These are phyloP conservation scores for Phytophthora aleatoria DNA, from an alignment of 352 stramenopile species.

Conservation along the genomic window DNA sequence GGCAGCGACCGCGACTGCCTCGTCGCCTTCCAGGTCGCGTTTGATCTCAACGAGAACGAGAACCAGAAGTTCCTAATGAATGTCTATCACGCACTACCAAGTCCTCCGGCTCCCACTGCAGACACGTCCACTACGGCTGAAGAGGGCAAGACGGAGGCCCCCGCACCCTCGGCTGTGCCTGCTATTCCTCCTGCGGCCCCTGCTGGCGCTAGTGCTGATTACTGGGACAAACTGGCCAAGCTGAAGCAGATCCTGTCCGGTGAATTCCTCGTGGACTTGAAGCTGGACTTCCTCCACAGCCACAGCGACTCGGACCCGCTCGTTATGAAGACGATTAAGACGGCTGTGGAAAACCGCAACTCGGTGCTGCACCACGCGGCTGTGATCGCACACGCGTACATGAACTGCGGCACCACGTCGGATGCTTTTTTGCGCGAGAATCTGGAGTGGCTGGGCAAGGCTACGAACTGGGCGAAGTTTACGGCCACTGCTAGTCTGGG, in stretches of 20 bases:
- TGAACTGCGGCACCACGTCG: constrained; percentile 98
- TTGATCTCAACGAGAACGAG: constrained; percentile 97
- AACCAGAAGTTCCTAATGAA: constrained; percentile 97
- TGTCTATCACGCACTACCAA: constrained; percentile 89
- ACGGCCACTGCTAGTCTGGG: constrained; percentile 97
- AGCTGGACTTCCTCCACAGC: constrained; percentile 93
- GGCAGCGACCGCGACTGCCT: constrained; percentile 77
- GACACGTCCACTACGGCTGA: constrained; percentile 36
- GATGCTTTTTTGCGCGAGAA: constrained; percentile 98
- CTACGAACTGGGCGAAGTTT: constrained; percentile 99
- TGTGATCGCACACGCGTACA: constrained; percentile 96
- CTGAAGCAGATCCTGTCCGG: constrained; percentile 88
- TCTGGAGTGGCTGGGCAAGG: constrained; percentile 99
- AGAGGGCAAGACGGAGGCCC: constrained; percentile 49
- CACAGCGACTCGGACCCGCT: constrained; percentile 91
- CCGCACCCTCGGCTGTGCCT: constrained; percentile 31
- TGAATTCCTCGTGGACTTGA: constrained; percentile 93
- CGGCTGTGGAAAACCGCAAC: constrained; percentile 94
- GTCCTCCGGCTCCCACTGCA: constrained; percentile 39
- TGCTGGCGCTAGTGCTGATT: constrained; percentile 65
- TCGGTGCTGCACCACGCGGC: constrained; percentile 98
- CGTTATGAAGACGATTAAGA: constrained; percentile 95
- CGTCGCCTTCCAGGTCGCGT: constrained; percentile 97
- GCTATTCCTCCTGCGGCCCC: constrained; percentile 42
- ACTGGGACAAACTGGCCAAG: constrained; percentile 84